Base-by-base conservation (phyloP, 2,329 filamentous ascomycete species). In the Microsporum ferrugineum region DNA sequence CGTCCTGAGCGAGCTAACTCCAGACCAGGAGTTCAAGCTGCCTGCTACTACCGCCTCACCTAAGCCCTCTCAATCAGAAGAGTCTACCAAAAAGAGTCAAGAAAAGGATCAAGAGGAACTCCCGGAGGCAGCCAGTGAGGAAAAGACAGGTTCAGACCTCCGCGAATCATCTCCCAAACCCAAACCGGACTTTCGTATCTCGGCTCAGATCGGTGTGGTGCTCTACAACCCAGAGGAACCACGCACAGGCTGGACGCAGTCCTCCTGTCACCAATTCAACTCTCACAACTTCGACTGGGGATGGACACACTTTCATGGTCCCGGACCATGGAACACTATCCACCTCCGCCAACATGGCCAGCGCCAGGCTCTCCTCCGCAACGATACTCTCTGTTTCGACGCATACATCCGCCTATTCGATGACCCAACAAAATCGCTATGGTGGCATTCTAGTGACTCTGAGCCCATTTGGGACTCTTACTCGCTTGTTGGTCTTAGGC, bases 221-320 rank as follows among this genome's bases (percentile, higher is more conserved):
- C 73, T 85, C 56, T 86, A 86, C 74, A 86, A 86, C 63, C 84
- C 84, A 0, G 75, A 77, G 31, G 84, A 86, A 66, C 84, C 84
- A 53, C 79, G 82, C 5, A 82, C 82, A 3, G 78, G 82, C 61
- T 80, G 79, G 68, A 79, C 78, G 66, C 77, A 81, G 60, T 80
- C 78, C 10, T 82, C 81, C 47, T 76, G 79, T 55, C 82, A 85
- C 69, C 81, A 83, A 60, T 86, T 84, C 71, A 81, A 80, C 65
- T 76, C 77, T 36, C 75, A 79, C 58, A 82, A 81, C 47, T 71
- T 82, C 10, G 84, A 86, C 65, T 85, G 82, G 79, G 84, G 84
- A 1, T 86, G 83, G 82, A 82, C 81, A 38, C 79, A 83, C 62
- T 86, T 84, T 68, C 79, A 81, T 65, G 79, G 79, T 4, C 81